Evolutionary conservation across 1,284 basidiomycete genomes (phyloP).

Genomic region (Cryptococcus jaspeensis): DNA sequence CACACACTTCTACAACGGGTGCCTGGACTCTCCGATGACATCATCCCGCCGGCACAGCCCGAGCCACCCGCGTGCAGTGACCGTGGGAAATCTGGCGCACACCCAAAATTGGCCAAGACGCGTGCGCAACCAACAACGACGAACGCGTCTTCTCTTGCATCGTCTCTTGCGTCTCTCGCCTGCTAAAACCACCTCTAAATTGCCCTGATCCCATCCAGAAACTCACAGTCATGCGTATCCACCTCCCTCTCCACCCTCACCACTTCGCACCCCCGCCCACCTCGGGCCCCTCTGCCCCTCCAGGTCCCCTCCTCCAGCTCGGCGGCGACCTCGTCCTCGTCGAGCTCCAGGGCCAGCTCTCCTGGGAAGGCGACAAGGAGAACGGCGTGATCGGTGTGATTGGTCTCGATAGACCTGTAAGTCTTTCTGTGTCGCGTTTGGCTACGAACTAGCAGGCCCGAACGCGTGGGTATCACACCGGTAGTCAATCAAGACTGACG

Average conservation of each 20-base stretch:
- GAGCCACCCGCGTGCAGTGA: too few species aligned
- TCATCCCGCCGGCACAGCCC: background rate
- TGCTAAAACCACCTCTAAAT: too few species aligned
- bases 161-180: too few species aligned
- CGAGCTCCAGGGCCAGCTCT: slow-evolving; percentile 54
- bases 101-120: too few species aligned
- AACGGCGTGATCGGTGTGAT: slow-evolving; percentile 47
- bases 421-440: slow-evolving; percentile 3
- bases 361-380: slow-evolving; percentile 55
- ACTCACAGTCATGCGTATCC: slow-evolving; percentile 42
- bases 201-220: too few species aligned
- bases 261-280: slow-evolving; percentile 24
- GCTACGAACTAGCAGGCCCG: too few species aligned
- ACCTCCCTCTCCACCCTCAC: slow-evolving; percentile 43
- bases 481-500: background rate
- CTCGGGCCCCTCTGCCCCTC: slow-evolving; percentile 7
- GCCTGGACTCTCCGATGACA: too few species aligned
- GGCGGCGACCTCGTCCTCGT: slow-evolving; percentile 46
- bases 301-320: slow-evolving; percentile 40
- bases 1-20: too few species aligned
- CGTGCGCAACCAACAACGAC: too few species aligned
- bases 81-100: background rate
- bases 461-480: background rate
- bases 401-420: slow-evolving; percentile 48
- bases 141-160: too few species aligned